Evolutionary conservation across 2,329 filamentous ascomycete genomes (phyloP), one percentile per base, ranked within the genome.

Genomic region (Pezicula carpinea): DNA sequence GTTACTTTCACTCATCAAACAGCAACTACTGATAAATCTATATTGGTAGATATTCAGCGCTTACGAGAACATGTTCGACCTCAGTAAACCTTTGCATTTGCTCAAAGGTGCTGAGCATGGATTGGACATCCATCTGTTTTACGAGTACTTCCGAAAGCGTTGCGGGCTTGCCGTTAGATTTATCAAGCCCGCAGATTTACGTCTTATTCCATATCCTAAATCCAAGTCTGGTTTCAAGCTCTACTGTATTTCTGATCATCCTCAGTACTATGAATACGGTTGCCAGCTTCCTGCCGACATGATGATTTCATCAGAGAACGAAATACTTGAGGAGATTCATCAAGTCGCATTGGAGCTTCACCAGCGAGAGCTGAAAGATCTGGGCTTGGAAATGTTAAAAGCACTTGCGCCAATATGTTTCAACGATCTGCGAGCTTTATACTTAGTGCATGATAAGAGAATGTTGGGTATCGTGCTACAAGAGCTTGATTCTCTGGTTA

Each of bases 401-500:
- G 54, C 62, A 6, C 23, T 66, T 10, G 49, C 53, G 3, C 29
- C 59, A 5, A 48, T 54, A 5, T 63, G 62, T 33, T 58, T 63
- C 21, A 66, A 67, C 36, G 63, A 66, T 32, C 54, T 66, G 42
- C 58, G 64, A n/a, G 58, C 54, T 6, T 52, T 63, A 1, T 47
- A 62, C 6, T 52, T 66, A 2, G 55, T 58, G 3, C 63, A 66
- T 33, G 64, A 66, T 33, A 66, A 52, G 49, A 31, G 64, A 26
- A 62, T 66, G 53, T 51, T 66, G 3, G 59, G 65, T 4, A 52
- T 69, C 31, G 51, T 66, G 21, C 45, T 56, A n/a, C 50, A 67
- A 44, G 47, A 62, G n/a, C 32, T 53, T 11, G 17, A 55, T 23
- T 61, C 52, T 11, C 31, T 66, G 7, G 53, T 60, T 5, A 17